Conservation (phyloP, 345 rosid species). For the Atalantia buxifolia region DNA sequence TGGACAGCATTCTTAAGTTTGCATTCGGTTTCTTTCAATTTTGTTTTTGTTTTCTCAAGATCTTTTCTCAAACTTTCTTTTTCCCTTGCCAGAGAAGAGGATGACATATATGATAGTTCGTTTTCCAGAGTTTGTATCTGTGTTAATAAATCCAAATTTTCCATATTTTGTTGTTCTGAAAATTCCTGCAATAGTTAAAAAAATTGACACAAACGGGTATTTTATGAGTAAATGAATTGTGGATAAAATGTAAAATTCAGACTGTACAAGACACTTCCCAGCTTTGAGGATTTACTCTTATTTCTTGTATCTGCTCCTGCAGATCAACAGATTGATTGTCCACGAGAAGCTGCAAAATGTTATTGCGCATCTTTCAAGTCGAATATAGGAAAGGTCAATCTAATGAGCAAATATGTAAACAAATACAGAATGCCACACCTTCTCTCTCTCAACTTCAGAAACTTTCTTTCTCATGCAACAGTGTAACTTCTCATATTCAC, state of each 20-base stretch:
- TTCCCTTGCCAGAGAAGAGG: conserved; percentile 67
- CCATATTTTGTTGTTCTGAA: conserved; percentile 48
- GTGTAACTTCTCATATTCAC: conserved; percentile 38
- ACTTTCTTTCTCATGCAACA: conserved; percentile 41
- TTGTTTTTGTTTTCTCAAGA: conserved; percentile 72
- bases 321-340: conserved; percentile 43
- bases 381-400: not conserved
- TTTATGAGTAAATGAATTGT: not conserved
- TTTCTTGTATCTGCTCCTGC: conserved; percentile 47
- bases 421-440: conserved; percentile 36
- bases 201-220: not conserved
- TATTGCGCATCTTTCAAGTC: not conserved
- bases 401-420: not conserved
- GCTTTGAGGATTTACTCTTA: conserved; percentile 41
- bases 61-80: conserved; percentile 79
- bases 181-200: conserved; percentile 42
- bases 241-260: not conserved
- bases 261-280: conserved; percentile 36
- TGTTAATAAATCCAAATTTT: conserved; percentile 48
- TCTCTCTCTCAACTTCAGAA: conserved; percentile 54
- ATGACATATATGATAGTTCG: conserved; percentile 59
- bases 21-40: conserved; percentile 79
- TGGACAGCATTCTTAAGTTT: conserved; percentile 82
- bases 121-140: conserved; percentile 67
- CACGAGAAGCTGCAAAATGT: conserved; percentile 44